Evolutionary conservation across 2,329 filamentous ascomycete species (phyloP), one percentile per base, ranked within the genome.

Genomic region (Lecanosticta acicola): DNA sequence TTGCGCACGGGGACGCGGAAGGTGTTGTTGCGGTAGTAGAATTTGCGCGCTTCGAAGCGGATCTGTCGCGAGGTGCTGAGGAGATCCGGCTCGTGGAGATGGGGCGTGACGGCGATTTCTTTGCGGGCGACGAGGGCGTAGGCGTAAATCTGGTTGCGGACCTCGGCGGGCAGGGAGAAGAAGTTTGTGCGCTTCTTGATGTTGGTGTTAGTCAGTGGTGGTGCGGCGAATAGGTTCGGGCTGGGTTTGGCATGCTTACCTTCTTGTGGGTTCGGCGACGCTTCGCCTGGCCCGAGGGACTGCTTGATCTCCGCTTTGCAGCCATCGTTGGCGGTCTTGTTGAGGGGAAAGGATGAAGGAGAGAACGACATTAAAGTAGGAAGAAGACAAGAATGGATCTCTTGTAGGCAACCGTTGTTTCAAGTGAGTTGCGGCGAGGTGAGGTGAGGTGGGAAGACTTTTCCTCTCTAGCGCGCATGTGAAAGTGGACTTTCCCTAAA

Each of bases 31-130:
- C 20, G 38, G 29, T 35, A 40, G 14, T 26, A 45, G 16, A 45
- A 33, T 32, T 32, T n/a, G 11, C 29, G 37, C 10, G 43, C 37
- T 40, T 45, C 43, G 3, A 4, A 10, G n/a, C 43, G 37, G 43
- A 45, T 40, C 32, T 45, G 36, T 13, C 13, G 43, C 11, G 16
- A 17, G 7, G 29, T 21, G 16, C 10, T n/a, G 2, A 45, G 43
- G 32, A 40, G 17, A 4, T 1, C 16, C 17, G 42, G 42, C 16
- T 39, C 42, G 13, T 24, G 18, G 20, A 42, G 32, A 10, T n/a
- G 5, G 17, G 3, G 17, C 3, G 17, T 39, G 4, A 39, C 37
- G 9, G 3, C 24, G 37, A 39, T 19, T 18, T 18, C 14, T 18
- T 10, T 3, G 8, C 3, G 4, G 11, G 20, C 4, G 18, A 39